These are phyloP conservation scores for Capsicum rhomboideum DNA, from an alignment of 257 asterid genomes.

Conservation along the genomic window DNA sequence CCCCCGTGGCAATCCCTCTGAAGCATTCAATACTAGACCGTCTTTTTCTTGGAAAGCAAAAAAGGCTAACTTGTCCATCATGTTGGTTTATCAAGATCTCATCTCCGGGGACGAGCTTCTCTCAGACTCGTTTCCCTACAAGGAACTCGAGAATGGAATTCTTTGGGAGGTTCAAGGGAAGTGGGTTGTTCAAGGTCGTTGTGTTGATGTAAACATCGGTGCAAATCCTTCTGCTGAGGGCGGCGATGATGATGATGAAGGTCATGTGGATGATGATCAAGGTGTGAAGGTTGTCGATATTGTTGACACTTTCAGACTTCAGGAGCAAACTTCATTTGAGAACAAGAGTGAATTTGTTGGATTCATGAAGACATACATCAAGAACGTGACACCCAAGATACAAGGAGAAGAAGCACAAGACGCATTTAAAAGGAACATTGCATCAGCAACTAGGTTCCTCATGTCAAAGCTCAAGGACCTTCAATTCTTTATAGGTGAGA, in stretches of 20 bases:
- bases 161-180: slow-evolving; percentile 93
- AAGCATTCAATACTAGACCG: too few relatives aligned
- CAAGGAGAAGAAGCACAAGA: slow-evolving; percentile 45
- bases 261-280: slow-evolving; percentile 48
- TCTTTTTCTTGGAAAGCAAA: too few relatives aligned
- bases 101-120: slow-evolving; percentile 97
- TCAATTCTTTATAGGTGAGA: slow-evolving; percentile 89
- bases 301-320: slow-evolving; percentile 90
- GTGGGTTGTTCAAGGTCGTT: slow-evolving; percentile 66
- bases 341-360: slow-evolving; percentile 55
- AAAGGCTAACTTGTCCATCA: too few relatives aligned
- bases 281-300: slow-evolving; percentile 67
- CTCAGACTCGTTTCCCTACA: slow-evolving; percentile 85
- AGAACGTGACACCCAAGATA: slow-evolving; percentile 49
- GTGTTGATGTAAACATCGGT: slow-evolving; percentile 78
- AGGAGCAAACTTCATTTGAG: slow-evolving; percentile 96
- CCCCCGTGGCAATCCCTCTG: too few relatives aligned
- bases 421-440: slow-evolving; percentile 59
- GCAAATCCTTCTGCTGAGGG: slow-evolving; percentile 97
- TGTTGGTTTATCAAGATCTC: too few relatives aligned
- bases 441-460: slow-evolving; percentile 68
- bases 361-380: slow-evolving; percentile 63
- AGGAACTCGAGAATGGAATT: slow-evolving; percentile 54
- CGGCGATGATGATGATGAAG: slow-evolving; percentile 68
- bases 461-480: slow-evolving; percentile 62